Percentiles rank a stretch among this genome's conserved stretches.
phyloP scores from a whole-genome alignment of 257 asterid genomes.

The Sherardia arvensis region DNA sequence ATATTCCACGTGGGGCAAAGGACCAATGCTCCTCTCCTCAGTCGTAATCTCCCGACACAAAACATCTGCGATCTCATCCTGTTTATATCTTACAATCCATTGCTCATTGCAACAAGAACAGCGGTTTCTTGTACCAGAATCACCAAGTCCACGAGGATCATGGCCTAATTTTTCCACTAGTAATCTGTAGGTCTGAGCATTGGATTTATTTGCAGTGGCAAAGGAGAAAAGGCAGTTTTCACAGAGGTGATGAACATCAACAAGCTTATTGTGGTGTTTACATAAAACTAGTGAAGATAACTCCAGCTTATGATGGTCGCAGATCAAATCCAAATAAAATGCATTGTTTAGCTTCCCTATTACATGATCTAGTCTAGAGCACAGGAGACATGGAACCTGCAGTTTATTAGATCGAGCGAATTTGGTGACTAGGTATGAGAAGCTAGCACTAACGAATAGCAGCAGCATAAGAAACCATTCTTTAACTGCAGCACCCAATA shows the following conservation, averaged over 20 bases:
- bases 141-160: conserved; percentile 8
- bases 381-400: conserved; percentile 64
- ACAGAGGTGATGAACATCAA: conserved; percentile 47
- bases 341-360: conserved; percentile 44
- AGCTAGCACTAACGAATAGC: conserved; percentile 55
- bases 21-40: conserved; percentile 8
- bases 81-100: conserved; percentile 24
- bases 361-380: conserved; percentile 86
- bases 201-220: conserved; percentile 36
- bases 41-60: conserved; percentile 6
- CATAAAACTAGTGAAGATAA: conserved; percentile 50
- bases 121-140: conserved; percentile 19
- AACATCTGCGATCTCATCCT: conserved; percentile 19
- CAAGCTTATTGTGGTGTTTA: conserved; percentile 43
- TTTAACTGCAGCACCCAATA: conserved; percentile 56
- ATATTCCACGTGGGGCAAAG: conserved; percentile 25
- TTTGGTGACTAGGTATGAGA: conserved; percentile 54
- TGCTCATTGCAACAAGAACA: conserved; percentile 50
- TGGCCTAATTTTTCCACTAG: conserved; percentile 38
- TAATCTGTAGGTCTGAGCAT: conserved; percentile 38
- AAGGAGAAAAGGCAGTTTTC: conserved; percentile 54
- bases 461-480: conserved; percentile 75
- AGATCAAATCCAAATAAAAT: conserved; percentile 57
- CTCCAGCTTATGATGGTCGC: conserved; percentile 51
- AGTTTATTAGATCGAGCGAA: conserved; percentile 50